Evolutionary conservation across 1,139 yeast species (phyloP), one percentile per base, ranked within the genome.

Genomic region (Hemisphaericaspora subhashii): DNA sequence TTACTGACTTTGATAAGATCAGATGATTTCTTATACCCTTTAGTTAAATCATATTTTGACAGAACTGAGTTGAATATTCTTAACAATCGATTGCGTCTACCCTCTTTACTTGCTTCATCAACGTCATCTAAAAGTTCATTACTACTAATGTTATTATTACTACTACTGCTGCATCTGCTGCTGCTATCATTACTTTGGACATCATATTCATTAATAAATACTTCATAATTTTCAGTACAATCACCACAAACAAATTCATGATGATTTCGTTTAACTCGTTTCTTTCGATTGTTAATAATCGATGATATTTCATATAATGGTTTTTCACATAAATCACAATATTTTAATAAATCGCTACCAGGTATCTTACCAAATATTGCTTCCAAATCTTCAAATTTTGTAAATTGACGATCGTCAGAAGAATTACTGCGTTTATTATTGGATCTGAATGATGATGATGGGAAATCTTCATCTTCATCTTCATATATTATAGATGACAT

Each of bases 281-380:
- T 25, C 10, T 30, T 37, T 7, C 35, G 30, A 13, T 41, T 31
- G 26, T 33, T 39, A 11, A 40, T 47, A 24, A 41, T 45, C 41
- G 82, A 69, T 42, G 84, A 77, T 33, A 82, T 61, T 44, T 82
- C 88, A 53, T 82, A 83, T 16, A 83, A 55, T 6, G 87, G 86
- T 41, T 72, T 77, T 33, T 81, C 86, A 55, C 89, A 83, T 11
- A 82, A 63, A 17, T 81, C 79, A 53, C 89, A 83, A 52, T 77
- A 69, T 47, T 77, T 78, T 39, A 81, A 54, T 27, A 61, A 49
- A 36, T 66, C 67, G 9, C 66, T 47, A 6, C 74, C 74, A 0
- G 74, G 74, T 21, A 69, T 57, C 36, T 60, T 57, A 16, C 75
- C 74, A 48, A 68, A 68, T 13, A 71, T 64, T 36, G 64, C 68